phyloP scores from a whole-genome alignment of 1,284 basidiomycete species.

The Meira nashicola region DNA sequence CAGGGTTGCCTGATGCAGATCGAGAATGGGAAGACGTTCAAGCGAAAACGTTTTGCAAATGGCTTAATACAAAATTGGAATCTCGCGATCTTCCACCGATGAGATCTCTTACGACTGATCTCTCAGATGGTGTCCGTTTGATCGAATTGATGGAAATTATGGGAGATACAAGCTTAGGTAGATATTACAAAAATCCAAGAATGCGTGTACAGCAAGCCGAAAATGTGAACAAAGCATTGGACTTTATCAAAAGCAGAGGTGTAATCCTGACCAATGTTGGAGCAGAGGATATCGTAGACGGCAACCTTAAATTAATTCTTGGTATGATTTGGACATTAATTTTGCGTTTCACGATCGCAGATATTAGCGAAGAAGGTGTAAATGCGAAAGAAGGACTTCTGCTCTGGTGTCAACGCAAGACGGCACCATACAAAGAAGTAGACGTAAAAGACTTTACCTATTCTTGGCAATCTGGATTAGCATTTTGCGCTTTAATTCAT shows the following conservation, averaged over 20 bases:
- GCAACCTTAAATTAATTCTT: constrained; percentile 91
- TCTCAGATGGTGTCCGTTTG: constrained; percentile 88
- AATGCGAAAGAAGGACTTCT: constrained; percentile 90
- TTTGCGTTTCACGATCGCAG: constrained; percentile 81
- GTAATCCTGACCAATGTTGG: constrained; percentile 97
- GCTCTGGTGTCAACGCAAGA: constrained; percentile 96
- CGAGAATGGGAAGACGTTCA: constrained; percentile 48
- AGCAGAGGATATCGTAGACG: constrained; percentile 95
- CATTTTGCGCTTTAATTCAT: constrained; percentile 92
- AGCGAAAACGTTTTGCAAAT: constrained; percentile 49
- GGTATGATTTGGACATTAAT: constrained; percentile 99
- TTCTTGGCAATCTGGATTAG: constrained; percentile 90
- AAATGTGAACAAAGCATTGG: constrained; percentile 92
- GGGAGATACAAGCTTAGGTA: constrained; percentile 74
- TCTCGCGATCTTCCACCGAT: constrained; percentile 79
- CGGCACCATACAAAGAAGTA: constrained; percentile 82
- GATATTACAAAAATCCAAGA: constrained; percentile 81
- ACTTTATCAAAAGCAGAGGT: constrained; percentile 88
- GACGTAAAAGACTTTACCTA: constrained; percentile 86
- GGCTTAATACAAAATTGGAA: constrained; percentile 87
- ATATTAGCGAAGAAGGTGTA: constrained; percentile 95
- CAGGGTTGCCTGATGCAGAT: constrained; percentile 43
- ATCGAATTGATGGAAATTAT: constrained; percentile 64
- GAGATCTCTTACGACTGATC: constrained; percentile 79
- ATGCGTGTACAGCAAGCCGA: constrained; percentile 96